Evolutionary conservation across 371 early-diverging fungal species (phyloP).

Genomic region (Batrachochytrium dendrobatidis): DNA sequence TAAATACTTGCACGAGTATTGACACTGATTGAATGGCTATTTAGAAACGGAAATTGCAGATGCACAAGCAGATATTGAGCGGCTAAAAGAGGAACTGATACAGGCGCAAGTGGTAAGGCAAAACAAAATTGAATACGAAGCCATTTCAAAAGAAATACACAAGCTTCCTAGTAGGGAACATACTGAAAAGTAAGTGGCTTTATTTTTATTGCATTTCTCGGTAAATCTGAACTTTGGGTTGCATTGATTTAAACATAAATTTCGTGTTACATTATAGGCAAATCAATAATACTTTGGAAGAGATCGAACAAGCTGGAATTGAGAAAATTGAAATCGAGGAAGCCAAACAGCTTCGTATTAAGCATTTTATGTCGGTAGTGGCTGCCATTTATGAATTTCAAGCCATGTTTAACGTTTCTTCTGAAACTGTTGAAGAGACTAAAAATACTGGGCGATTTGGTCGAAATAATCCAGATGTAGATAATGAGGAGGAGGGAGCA

Average conservation of each 20-base stretch:
- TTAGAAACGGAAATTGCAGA: not conserved
- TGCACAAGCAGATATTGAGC: not conserved
- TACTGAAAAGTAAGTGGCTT: not conserved
- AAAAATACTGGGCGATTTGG: not conserved
- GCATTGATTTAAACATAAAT: not conserved
- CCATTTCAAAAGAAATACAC: not conserved
- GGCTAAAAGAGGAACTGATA: not conserved
- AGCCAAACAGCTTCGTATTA: not conserved
- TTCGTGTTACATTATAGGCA: not conserved
- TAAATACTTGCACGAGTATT: not conserved
- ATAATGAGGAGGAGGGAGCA: not conserved
- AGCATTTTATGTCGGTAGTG: not conserved
- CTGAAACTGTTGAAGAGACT: not conserved
- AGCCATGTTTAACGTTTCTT: not conserved
- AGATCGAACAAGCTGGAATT: not conserved
- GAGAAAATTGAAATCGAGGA: not conserved
- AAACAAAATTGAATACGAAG: not conserved
- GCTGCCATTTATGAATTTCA: not conserved
- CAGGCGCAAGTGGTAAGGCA: not conserved
- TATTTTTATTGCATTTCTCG: too few species aligned
- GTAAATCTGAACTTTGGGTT: not conserved
- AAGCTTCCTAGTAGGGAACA: not conserved
- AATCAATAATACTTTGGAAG: not conserved
- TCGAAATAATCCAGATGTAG: not conserved
- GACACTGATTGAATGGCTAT: not conserved